Base-by-base conservation (phyloP, 768 basidiomycete species). In the Gelatoporia subvermispora region DNA sequence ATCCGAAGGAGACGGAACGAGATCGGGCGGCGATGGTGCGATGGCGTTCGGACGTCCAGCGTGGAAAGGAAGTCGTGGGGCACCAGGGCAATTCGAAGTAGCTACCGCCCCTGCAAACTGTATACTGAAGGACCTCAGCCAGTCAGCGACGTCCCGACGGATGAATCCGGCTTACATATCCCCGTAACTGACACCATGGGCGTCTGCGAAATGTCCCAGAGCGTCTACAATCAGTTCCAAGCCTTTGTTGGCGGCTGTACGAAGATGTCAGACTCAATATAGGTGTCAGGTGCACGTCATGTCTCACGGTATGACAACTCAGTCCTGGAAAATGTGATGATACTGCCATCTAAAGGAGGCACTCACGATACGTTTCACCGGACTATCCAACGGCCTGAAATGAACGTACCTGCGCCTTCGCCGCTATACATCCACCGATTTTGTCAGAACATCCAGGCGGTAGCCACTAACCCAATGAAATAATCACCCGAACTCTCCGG, bases 81-180 rank as follows among this genome's bases (percentile, higher is more conserved):
- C 45, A 18, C 62, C 59, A 22, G 53, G 49, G 18, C 57, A 58
- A 47, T 60, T 62, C 16, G 57, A 41, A n/a, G 53, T 37, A 11
- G 40, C 59, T 15, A 60, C 60, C 5, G 64, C 60, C 10, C 54
- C 59, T 2, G 57, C 59, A 53, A 65, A 65, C 35, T 60, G 60
- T 40, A 67, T 60, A 41, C 49, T 65, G 50, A n/a, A 15, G 41
- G 45, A 50, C 35, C 1, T 47, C 20, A 50, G 20, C 10, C 45
- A 49, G 41, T 28, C 37, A 31, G 41, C 54, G 23, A 24, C 43
- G 52, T 16, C 52, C 57, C 45, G 52, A 49, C 0, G 48, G 48
- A 9, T n/a, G 23, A n/a, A 28, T 51, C 50, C 43, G 41, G 42
- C 52, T 11, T 50, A 57, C 56, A 57, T 54, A 43, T 57, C 56